Evolutionary conservation across 352 stramenopile species (phyloP).

Genomic region (Phytophthora macrochlamydospora): DNA sequence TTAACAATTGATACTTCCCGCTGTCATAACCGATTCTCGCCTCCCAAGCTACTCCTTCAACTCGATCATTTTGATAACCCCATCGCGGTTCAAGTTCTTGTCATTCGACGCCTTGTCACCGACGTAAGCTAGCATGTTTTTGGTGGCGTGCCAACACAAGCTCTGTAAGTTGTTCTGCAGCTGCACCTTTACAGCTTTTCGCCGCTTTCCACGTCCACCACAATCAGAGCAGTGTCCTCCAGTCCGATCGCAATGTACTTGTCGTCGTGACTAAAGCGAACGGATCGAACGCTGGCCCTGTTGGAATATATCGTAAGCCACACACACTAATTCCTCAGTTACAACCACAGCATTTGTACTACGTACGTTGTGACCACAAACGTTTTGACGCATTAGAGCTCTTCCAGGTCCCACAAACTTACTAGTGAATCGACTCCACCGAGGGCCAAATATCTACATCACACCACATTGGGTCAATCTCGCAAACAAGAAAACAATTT

Average conservation of each 20-base stretch:
- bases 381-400: slow-evolving; percentile 86
- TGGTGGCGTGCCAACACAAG: slow-evolving; percentile 81
- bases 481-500: background rate
- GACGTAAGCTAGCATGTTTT: slow-evolving; percentile 85
- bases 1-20: slow-evolving; percentile 11
- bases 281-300: slow-evolving; percentile 79
- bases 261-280: slow-evolving; percentile 81
- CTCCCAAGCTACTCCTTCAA: slow-evolving; percentile 48
- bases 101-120: slow-evolving; percentile 79
- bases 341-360: background rate
- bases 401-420: slow-evolving; percentile 85
- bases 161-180: slow-evolving; percentile 80
- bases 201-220: slow-evolving; percentile 68
- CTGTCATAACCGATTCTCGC: too few species aligned
- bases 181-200: slow-evolving; percentile 61
- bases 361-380: slow-evolving; percentile 83
- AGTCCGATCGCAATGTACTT: slow-evolving; percentile 77
- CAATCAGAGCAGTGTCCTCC: slow-evolving; percentile 73
- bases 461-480: background rate
- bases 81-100: slow-evolving; percentile 82
- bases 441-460: slow-evolving; percentile 65
- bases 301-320: background rate
- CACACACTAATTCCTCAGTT: background rate
- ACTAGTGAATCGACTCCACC: slow-evolving; percentile 86
- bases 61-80: slow-evolving; percentile 87